A percentile compares a stretch with the other conserved stretches of the same genome.
Evolutionary conservation across 208 protist genomes (phyloP).

Genomic region (Endotrypanum monterogeii): DNA sequence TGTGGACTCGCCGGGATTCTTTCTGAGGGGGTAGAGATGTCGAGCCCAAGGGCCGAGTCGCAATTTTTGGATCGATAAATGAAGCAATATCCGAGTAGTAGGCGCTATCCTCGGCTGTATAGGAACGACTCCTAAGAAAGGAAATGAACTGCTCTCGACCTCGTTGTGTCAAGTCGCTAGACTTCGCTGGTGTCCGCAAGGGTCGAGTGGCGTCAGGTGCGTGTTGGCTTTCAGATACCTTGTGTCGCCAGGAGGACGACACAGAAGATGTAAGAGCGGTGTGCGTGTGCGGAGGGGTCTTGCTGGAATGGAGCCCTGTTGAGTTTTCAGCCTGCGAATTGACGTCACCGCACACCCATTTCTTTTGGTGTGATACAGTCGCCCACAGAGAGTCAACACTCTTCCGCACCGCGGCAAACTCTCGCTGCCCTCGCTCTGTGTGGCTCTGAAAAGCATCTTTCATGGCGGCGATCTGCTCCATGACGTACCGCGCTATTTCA

Average conservation of each 20-base stretch:
- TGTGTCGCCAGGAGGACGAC: not conserved
- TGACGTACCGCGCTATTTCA: constrained; percentile 4
- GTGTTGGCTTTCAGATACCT: not conserved
- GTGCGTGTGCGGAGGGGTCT: not conserved
- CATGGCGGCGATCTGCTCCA: constrained; percentile 8
- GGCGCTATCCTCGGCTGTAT: constrained; percentile 15
- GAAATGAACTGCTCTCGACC: not conserved
- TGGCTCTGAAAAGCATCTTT: constrained; percentile 13
- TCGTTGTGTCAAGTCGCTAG: not conserved
- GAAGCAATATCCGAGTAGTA: constrained; percentile 39
- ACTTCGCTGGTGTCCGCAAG: not conserved
- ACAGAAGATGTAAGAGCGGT: not conserved
- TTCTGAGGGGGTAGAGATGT: constrained; percentile 2
- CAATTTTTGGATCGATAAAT: constrained; percentile 14
- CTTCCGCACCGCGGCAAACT: constrained; percentile 9
- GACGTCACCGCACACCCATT: not conserved
- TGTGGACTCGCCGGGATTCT: not conserved
- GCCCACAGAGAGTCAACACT: constrained; percentile 17
- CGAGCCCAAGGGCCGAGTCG: not conserved
- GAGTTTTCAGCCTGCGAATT: not conserved
- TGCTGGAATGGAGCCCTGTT: too few relatives aligned
- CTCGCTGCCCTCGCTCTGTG: constrained; percentile 11
- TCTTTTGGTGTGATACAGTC: constrained; percentile 11
- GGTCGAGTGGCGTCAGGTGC: not conserved
- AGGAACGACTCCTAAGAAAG: not conserved